Base-by-base conservation (phyloP, 1,284 basidiomycete genomes). In the Hemileia vastatrix region DNA sequence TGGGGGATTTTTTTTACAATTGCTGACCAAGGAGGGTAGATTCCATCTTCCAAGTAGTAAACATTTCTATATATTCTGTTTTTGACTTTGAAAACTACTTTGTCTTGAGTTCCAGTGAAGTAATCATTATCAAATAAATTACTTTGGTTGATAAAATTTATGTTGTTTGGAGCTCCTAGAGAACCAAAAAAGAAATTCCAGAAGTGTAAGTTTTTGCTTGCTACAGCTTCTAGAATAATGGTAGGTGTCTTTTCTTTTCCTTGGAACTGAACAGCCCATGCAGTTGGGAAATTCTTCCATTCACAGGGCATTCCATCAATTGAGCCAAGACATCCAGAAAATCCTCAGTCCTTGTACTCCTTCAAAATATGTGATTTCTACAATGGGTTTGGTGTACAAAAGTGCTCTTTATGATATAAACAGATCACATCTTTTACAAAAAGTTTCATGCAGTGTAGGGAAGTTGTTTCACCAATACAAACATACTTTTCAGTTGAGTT, bases 281-380 rank as follows among this genome's bases (percentile, higher is more conserved):
- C 33, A n/a, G 24, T 40, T 18, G 57, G 57, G 48, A 15, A 51
- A 33, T 58, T 58, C 57, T 58, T 58, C 48, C 49, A 58, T 21
- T 43, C 19, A 31, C 47, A 58, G 36, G 50, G 57, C 44, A 48
- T 58, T 19, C 47, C 50, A 36, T 58, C 49, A 18, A 58, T 24
- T 11, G 33, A 51, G 18, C 57, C 57, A n/a, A 58, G 33, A 32
- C 24, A 33, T 21, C 57, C 57, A 3, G 57, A 48, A 31, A 58
- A 51, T 9, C 57, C 57, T 43, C 18, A n/a, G n/a, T n/a, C n/a
- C n/a, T n/a, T n/a, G n/a, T n/a, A n/a, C n/a, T n/a, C n/a, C n/a
- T n/a, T n/a, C n/a, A n/a, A n/a, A n/a, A n/a, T n/a, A n/a, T n/a
- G n/a, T n/a, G n/a, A n/a, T n/a, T n/a, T n/a, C n/a, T n/a, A n/a